These are phyloP conservation scores for Candida alai DNA, from an alignment of 805 yeast species.

Conservation along the genomic window DNA sequence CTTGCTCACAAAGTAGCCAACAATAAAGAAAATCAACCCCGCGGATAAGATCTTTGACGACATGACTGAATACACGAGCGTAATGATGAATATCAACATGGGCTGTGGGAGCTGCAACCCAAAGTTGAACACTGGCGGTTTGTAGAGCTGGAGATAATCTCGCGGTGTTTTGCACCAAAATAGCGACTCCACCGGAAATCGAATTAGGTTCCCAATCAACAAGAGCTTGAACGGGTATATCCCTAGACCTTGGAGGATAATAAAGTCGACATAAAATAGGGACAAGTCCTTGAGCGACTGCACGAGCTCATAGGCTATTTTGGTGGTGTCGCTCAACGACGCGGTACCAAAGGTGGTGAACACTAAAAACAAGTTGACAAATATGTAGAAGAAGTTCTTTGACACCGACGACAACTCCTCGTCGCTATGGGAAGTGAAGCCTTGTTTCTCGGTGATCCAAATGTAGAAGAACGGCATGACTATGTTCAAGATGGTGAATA, in stretches of 20 bases:
- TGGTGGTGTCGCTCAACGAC: slow-evolving; percentile 82
- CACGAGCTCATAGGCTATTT: slow-evolving; percentile 83
- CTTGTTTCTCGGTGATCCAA: slow-evolving; percentile 79
- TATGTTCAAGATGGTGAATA: slow-evolving; percentile 80
- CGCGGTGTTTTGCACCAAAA: slow-evolving; percentile 80
- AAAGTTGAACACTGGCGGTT: slow-evolving; percentile 89
- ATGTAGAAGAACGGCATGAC: slow-evolving; percentile 83
- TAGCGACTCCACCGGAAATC: slow-evolving; percentile 52
- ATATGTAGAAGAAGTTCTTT: slow-evolving; percentile 90
- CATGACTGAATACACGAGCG: slow-evolving; percentile 83
- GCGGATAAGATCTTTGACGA: slow-evolving; percentile 83
- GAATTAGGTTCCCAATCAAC: slow-evolving; percentile 70
- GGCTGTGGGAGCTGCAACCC: slow-evolving; percentile 93
- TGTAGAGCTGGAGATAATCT: slow-evolving; percentile 68
- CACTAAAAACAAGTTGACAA: slow-evolving; percentile 88
- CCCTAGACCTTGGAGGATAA: slow-evolving; percentile 78
- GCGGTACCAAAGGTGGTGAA: slow-evolving; percentile 94
- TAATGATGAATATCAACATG: slow-evolving; percentile 75
- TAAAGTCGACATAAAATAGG: slow-evolving; percentile 83
- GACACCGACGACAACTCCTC: slow-evolving; percentile 87
- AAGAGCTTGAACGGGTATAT: slow-evolving; percentile 87
- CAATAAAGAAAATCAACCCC: slow-evolving; percentile 75
- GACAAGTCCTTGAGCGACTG: slow-evolving; percentile 75
- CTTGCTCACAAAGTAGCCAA: slow-evolving; percentile 87
- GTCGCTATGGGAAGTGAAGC: slow-evolving; percentile 87